Evolutionary conservation across 768 basidiomycete species (phyloP).

Genomic region (Calvatia gigantea): DNA sequence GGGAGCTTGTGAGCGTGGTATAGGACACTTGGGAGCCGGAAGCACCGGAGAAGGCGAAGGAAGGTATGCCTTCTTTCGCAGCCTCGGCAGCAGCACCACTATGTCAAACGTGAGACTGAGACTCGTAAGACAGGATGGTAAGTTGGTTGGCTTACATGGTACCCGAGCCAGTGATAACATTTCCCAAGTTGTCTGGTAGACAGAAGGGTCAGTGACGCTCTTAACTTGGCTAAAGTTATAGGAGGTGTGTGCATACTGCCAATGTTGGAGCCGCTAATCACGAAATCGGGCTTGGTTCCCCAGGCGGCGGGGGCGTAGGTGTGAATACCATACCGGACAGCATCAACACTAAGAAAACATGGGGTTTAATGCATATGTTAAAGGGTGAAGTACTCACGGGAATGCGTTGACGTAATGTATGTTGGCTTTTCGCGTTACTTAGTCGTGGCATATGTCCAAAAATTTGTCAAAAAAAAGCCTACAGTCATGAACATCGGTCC

Average conservation of each 20-base stretch:
- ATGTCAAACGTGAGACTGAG: not conserved
- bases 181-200: slow-evolving; percentile 30
- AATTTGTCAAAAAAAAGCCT: not conserved
- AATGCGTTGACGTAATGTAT: slow-evolving; percentile 43
- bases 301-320: slow-evolving; percentile 36
- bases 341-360: slow-evolving; percentile 26
- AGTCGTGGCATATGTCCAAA: not conserved
- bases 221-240: not conserved
- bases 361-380: not conserved
- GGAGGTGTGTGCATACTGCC: slow-evolving; percentile 28
- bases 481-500: slow-evolving; percentile 25
- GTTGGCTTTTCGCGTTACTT: slow-evolving; percentile 19
- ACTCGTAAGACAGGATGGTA: not conserved
- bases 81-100: slow-evolving; percentile 51
- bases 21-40: slow-evolving; percentile 43
- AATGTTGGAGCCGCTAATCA: slow-evolving; percentile 45
- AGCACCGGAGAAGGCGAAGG: slow-evolving; percentile 43
- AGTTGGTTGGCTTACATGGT: slow-evolving; percentile 34
- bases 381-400: slow-evolving; percentile 24
- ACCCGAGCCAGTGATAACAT: slow-evolving; percentile 30
- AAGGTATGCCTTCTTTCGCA: slow-evolving; percentile 44
- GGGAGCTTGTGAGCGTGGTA: slow-evolving; percentile 38
- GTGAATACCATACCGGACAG: slow-evolving; percentile 39
- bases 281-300: slow-evolving; percentile 36
- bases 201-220: not conserved